A percentile compares a stretch with the other conserved stretches of the same genome.
These are phyloP conservation scores for Aquilaria sinensis DNA, from an alignment of 345 rosid species.

Conservation along the genomic window DNA sequence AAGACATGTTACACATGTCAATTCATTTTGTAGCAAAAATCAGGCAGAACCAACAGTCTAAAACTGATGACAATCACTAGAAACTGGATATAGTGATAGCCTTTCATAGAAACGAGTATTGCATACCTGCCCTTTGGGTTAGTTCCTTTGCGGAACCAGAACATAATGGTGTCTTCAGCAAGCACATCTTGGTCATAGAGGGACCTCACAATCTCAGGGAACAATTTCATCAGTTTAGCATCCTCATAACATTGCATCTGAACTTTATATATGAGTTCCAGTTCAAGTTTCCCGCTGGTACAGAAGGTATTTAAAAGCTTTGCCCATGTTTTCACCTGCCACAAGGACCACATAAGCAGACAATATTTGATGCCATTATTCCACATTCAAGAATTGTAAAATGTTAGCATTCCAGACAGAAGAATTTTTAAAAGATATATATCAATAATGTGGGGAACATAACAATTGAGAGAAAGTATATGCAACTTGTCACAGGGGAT, in stretches of 20 bases:
- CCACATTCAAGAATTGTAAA: not conserved
- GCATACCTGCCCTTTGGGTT: conserved; percentile 89
- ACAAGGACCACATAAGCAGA: not conserved
- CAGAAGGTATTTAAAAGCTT: conserved; percentile 70
- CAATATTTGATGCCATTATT: not conserved
- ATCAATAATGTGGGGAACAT: too few relatives aligned
- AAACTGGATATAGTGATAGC: too few relatives aligned
- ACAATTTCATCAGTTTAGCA: conserved; percentile 94
- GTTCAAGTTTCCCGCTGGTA: conserved; percentile 79
- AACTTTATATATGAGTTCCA: conserved; percentile 90
- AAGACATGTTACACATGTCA: too few relatives aligned
- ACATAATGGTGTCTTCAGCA: conserved; percentile 88
- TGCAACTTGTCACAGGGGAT: too few relatives aligned
- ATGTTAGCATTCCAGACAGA: not conserved
- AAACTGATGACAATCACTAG: too few relatives aligned
- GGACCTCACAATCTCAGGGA: conserved; percentile 80
- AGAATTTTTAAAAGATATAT: not conserved
- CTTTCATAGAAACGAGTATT: not conserved
- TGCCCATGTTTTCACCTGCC: conserved; percentile 94
- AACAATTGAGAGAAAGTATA: too few relatives aligned
- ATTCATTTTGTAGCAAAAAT: too few relatives aligned
- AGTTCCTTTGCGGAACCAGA: conserved; percentile 89
- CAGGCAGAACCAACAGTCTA: too few relatives aligned
- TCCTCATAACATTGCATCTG: conserved; percentile 99
- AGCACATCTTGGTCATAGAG: conserved; percentile 95